Conservation (phyloP, 805 yeast species). For the Monosporozyma servazzii region DNA sequence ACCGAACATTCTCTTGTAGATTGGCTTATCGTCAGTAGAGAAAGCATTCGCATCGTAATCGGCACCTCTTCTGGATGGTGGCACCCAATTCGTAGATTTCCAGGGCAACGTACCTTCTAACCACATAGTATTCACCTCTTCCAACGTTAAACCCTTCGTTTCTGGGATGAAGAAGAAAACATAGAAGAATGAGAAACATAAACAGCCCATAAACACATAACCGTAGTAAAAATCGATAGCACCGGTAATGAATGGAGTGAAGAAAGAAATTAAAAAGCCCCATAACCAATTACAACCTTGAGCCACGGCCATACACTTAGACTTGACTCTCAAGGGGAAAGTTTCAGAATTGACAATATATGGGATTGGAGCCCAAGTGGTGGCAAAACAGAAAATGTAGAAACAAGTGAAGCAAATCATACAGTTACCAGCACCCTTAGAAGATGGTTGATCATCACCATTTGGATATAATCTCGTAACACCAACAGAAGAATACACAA, state of each 20-base stretch:
- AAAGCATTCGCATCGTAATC: constrained; percentile 12
- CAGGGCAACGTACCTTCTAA: constrained; percentile 32
- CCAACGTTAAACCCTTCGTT: constrained; percentile 69
- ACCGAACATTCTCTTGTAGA: constrained; percentile 10
- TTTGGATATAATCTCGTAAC: too few relatives aligned
- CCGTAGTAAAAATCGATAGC: too few relatives aligned
- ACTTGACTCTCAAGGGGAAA: constrained; percentile 35
- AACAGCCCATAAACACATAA: constrained; percentile 25
- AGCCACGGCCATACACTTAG: constrained; percentile 50
- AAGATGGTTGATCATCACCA: too few relatives aligned
- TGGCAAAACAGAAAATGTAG: constrained; percentile 39
- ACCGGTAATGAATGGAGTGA: constrained; percentile 66
- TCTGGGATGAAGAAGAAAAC: constrained; percentile 61
- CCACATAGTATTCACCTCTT: constrained; percentile 64
- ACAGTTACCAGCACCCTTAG: too few relatives aligned
- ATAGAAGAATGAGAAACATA: constrained; percentile 44
- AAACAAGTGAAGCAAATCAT: constrained; percentile 35
- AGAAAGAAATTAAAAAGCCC: constrained; percentile 55
- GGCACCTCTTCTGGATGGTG: constrained; percentile 30
- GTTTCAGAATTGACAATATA: too few relatives aligned
- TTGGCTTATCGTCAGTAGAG: constrained; percentile 11
- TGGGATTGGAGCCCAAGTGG: too few relatives aligned
- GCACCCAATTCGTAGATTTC: constrained; percentile 39
- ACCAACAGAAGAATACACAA: constrained; percentile 28
- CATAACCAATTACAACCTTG: constrained; percentile 57